These are phyloP conservation scores for Xylariaceae sp. DNA, from an alignment of 2,329 filamentous ascomycete species.

Conservation along the genomic window DNA sequence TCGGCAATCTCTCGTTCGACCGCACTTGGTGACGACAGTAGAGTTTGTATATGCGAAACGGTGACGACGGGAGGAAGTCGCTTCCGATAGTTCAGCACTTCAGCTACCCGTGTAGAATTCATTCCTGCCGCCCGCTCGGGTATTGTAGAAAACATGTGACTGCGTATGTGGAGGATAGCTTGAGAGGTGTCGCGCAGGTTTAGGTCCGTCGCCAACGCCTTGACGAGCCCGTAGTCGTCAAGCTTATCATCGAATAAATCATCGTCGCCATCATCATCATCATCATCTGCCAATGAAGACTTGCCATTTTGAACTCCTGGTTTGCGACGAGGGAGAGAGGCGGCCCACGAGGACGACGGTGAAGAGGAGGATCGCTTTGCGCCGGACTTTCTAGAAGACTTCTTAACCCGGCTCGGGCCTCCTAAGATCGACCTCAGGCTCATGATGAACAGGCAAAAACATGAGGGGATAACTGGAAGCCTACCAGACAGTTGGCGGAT, in stretches of 20 bases:
- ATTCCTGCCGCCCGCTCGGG: constrained; percentile 62
- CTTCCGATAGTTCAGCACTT: constrained; percentile 63
- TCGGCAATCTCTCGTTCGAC: constrained; percentile 70
- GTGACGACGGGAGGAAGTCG: constrained; percentile 66
- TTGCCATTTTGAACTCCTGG: constrained; percentile 19
- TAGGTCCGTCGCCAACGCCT: constrained; percentile 57
- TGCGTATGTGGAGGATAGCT: constrained; percentile 64
- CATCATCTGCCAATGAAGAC: constrained; percentile 28
- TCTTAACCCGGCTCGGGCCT: constrained; percentile 39
- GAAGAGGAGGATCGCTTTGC: constrained; percentile 27
- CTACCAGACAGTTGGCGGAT: background rate
- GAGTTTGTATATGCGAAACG: constrained; percentile 65
- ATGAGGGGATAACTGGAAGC: constrained; percentile 25
- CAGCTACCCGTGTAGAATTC: constrained; percentile 63
- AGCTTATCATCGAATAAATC: constrained; percentile 52
- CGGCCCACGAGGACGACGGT: constrained; percentile 26
- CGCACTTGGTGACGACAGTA: constrained; percentile 63
- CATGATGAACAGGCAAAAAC: constrained; percentile 28
- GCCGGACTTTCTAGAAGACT: constrained; percentile 30
- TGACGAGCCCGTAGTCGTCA: constrained; percentile 61
- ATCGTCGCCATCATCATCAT: constrained; percentile 37
- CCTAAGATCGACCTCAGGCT: constrained; percentile 37
- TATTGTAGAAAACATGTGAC: constrained; percentile 65
- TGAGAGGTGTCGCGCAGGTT: constrained; percentile 65
- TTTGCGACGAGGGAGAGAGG: constrained; percentile 32